Conservation (phyloP, 495 filamentous ascomycete genomes). For the Penicillium psychrofluorescens region DNA sequence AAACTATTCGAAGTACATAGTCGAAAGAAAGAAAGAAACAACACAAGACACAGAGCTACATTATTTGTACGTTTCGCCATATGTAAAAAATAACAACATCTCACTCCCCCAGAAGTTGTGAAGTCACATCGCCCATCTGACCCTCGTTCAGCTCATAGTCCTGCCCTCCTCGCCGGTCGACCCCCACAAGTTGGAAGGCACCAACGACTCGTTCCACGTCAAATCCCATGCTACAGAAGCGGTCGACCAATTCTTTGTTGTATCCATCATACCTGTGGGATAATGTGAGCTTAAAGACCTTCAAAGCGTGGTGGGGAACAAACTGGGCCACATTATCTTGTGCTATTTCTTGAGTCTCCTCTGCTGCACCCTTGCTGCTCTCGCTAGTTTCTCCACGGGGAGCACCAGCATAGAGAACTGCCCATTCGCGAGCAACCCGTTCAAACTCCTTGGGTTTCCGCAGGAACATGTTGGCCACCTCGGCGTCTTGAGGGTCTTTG, state of each 20-base stretch:
- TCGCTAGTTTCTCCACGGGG: slow-evolving; percentile 47
- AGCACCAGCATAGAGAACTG: slow-evolving; percentile 74
- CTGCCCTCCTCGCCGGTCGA: slow-evolving; percentile 66
- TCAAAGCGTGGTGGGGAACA: neutral
- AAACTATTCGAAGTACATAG: too few species aligned
- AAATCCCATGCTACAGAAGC: slow-evolving; percentile 93
- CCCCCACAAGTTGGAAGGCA: slow-evolving; percentile 75
- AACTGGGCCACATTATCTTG: slow-evolving; percentile 42
- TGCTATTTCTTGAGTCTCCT: slow-evolving; percentile 32
- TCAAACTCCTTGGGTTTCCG: slow-evolving; percentile 71
- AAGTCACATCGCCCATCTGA: slow-evolving; percentile 84
- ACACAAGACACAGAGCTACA: too few species aligned
- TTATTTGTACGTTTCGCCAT: neutral
- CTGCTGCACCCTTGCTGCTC: slow-evolving; percentile 40
- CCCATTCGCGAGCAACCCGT: slow-evolving; percentile 83
- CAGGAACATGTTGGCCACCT: slow-evolving; percentile 89
- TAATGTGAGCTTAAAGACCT: neutral
- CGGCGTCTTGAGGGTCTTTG: slow-evolving; percentile 93
- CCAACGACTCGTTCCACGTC: slow-evolving; percentile 80
- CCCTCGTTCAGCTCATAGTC: slow-evolving; percentile 81
- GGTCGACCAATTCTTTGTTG: slow-evolving; percentile 75
- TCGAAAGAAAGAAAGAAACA: too few species aligned
- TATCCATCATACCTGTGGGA: slow-evolving; percentile 75
- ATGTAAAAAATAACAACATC: slow-evolving; percentile 10
- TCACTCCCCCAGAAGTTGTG: slow-evolving; percentile 72